Evolutionary conservation across 768 basidiomycete genomes (phyloP).

Genomic region (Trametes villosa): DNA sequence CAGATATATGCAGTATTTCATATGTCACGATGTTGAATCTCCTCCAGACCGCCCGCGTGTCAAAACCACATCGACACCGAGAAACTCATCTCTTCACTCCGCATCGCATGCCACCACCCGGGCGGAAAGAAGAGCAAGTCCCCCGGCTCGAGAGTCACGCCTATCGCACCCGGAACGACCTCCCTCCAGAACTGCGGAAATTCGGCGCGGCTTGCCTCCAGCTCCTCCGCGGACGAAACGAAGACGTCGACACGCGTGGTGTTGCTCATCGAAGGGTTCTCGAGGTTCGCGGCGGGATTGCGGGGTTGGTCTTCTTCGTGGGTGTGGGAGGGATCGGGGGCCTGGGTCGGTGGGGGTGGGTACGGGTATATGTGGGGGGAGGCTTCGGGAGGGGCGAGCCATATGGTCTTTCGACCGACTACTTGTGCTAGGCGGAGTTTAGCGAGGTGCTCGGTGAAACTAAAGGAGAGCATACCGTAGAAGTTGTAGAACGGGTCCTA

Average conservation of each 20-base stretch:
- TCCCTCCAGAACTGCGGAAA: slow-evolving; percentile 59
- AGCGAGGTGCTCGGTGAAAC: background rate
- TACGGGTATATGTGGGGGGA: slow-evolving; percentile 65
- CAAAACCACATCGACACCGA: slow-evolving; percentile 94
- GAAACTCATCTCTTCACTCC: slow-evolving; percentile 79
- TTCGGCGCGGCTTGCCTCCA: slow-evolving; percentile 19
- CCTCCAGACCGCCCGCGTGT: slow-evolving; percentile 1
- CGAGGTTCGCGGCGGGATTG: slow-evolving; percentile 45
- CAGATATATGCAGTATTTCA: background rate
- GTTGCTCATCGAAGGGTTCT: slow-evolving; percentile 65
- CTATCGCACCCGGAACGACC: slow-evolving; percentile 63
- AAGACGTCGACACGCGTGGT: slow-evolving; percentile 88
- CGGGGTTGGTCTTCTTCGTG: slow-evolving; percentile 23
- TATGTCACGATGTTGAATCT: background rate
- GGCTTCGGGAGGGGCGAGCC: slow-evolving; percentile 79
- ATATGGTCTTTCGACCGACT: slow-evolving; percentile 86
- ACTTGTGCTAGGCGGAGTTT: slow-evolving; percentile 67
- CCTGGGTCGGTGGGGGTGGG: slow-evolving; percentile 26
- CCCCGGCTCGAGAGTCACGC: slow-evolving; percentile 72
- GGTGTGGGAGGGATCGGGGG: slow-evolving; percentile 15
- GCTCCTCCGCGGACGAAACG: slow-evolving; percentile 23
- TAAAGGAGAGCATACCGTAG: slow-evolving; percentile 61
- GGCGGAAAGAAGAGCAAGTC: slow-evolving; percentile 90
- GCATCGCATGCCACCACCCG: slow-evolving; percentile 95
- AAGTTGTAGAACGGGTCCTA: slow-evolving; percentile 95